A percentile compares a stretch with the other conserved stretches of the same genome.
phyloP scores from a whole-genome alignment of 169 alveolate genomes.

The Theileria luwenshuni region DNA sequence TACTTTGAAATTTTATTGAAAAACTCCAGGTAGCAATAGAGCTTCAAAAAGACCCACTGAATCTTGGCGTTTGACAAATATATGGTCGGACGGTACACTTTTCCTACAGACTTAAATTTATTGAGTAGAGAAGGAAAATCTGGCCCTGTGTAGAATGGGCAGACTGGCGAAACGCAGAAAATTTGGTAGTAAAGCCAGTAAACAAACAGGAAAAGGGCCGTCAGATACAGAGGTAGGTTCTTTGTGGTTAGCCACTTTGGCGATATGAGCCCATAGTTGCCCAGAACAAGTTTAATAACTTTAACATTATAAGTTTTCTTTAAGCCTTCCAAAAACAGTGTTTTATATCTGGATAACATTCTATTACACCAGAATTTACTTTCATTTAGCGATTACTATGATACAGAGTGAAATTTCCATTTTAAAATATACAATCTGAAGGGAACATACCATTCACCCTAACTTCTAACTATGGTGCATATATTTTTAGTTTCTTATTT shows the following conservation, averaged over 20 bases:
- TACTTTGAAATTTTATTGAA: not conserved
- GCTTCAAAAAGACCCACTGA: slow-evolving; percentile 55
- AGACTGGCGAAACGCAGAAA: slow-evolving; percentile 52
- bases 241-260: slow-evolving; percentile 7
- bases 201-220: not conserved
- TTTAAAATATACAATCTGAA: not conserved
- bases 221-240: slow-evolving; percentile 1
- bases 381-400: not conserved
- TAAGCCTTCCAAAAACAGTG: not conserved
- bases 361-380: not conserved
- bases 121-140: slow-evolving; percentile 43
- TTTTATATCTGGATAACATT: not conserved
- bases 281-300: not conserved
- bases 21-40: slow-evolving; percentile 22
- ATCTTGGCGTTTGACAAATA: slow-evolving; percentile 38
- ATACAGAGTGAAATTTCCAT: not conserved
- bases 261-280: not conserved
- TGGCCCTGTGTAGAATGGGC: slow-evolving; percentile 58
- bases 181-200: slow-evolving; percentile 62
- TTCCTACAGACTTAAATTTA: slow-evolving; percentile 42
- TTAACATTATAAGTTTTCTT: not conserved
- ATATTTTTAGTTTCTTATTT: not conserved
- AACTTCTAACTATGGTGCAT: slow-evolving; percentile 20
- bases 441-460: too few relatives aligned
- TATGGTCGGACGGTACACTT: slow-evolving; percentile 54